Base-by-base conservation (phyloP, 2,329 filamentous ascomycete genomes). In the Rhinocladiella similis region DNA sequence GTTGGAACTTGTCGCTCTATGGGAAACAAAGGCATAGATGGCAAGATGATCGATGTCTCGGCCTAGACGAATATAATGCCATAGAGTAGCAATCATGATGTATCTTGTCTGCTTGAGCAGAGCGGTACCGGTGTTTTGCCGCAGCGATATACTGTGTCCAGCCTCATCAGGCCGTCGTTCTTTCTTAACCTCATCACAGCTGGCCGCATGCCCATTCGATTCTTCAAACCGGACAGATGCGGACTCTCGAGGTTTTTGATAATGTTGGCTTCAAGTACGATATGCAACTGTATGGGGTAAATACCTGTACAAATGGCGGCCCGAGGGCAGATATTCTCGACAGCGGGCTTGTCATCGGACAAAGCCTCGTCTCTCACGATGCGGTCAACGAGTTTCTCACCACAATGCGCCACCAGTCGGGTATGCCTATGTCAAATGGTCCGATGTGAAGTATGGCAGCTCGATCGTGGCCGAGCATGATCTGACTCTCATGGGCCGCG, bases 401-500 rank as follows among this genome's bases (percentile, higher is more conserved):
- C 5, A 53, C 50, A 13, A 53, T 38, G 54, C 63, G 61, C 81
- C 81, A 0, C 79, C 81, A 2, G 73, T 73, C 49, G 78, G 77
- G 54, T 79, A 79, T 41, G 77, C 81, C 7, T 73, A 81, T 22
- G 74, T 84, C 10, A 70, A 72, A 13, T 75, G 73, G 47, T 61
- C 64, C 5, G 66, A 71, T 10, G 65, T 67, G 12, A 64, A 64
- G 1, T 60, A 66, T 75, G 79, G 79, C 63, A 76, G 61, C 69
- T 66, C 72, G 63, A 65, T 76, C 33, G 60, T 76, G 10, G 66
- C 69, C 29, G 75, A 77, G 61, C 69, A 74, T 10, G 73, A 77
- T 20, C 70, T 85, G 42, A 69, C 72, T 14, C 70, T 85, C 19
- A 68, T 84, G 27, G 80, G 83, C 67, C 77, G 83, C n/a, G 70